Conservation (phyloP, 1,139 yeast genomes). For the Suhomyces ambrosiae region DNA sequence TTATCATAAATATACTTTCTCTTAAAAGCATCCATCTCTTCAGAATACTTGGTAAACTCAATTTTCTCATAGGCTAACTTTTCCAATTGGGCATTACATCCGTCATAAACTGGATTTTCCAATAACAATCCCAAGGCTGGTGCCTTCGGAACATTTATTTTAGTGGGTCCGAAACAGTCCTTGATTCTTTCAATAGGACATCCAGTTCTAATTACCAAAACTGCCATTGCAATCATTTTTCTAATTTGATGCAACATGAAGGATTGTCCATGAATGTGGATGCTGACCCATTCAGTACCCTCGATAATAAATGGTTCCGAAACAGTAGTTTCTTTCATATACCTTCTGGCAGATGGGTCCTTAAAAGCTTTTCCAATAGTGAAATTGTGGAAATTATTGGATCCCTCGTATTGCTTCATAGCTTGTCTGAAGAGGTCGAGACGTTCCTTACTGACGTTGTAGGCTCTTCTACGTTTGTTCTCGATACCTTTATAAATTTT, state of each 20-base stretch:
- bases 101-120: constrained; percentile 90
- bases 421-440: constrained; percentile 66
- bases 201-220: constrained; percentile 81
- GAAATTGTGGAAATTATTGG: constrained; percentile 94
- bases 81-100: constrained; percentile 71
- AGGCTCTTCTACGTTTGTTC: constrained; percentile 66
- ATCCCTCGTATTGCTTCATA: constrained; percentile 75
- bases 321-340: constrained; percentile 75
- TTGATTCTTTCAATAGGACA: constrained; percentile 74
- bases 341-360: constrained; percentile 83
- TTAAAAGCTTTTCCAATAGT: constrained; percentile 86
- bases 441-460: constrained; percentile 63
- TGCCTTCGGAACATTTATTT: constrained; percentile 92
- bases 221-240: constrained; percentile 97
- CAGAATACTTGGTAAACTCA: constrained; percentile 65
- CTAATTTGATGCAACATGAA: constrained; percentile 98
- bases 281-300: constrained; percentile 94
- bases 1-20: constrained; percentile 87
- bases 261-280: constrained; percentile 96
- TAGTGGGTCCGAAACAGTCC: constrained; percentile 75
- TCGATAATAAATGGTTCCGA: constrained; percentile 92
- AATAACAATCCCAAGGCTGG: constrained; percentile 91
- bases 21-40: constrained; percentile 83
- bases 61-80: constrained; percentile 81
- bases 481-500: constrained; percentile 67